Evolutionary conservation across 2,329 filamentous ascomycete species (phyloP), one percentile per base, ranked within the genome.

Genomic region (Acephala macrosclerotiorum): DNA sequence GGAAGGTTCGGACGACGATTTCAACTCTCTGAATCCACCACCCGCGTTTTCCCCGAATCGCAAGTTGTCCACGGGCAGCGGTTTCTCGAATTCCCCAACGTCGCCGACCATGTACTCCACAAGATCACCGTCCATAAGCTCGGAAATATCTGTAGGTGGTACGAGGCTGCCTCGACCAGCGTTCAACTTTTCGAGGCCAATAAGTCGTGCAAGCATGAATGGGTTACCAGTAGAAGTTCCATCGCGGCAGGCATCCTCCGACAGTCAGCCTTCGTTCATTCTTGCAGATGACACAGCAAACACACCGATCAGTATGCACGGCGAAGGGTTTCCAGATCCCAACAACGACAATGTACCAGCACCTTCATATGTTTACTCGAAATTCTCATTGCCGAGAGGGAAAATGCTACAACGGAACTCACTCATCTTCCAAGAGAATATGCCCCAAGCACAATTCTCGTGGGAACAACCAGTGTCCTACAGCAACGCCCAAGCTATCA

Each of bases 131-230:
- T 98, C 96, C 0, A 85, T 93, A 42, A 89, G 89, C 67, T 98
- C 95, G 1, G 93, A 97, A 68, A 87, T 87, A 59, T 97, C 94
- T 1, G 84, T 85, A 53, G 85, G 80, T 57, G 83, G 86, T 14
- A 80, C 78, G 38, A 79, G 82, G 35, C 79, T 94, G 40, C 88
- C 90, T 14, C 87, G 90, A 18, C 91, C 93, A 0, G 88, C 91
- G 0, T 95, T 96, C 80, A 98, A 99, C 79, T 98, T 98, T 77
- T 98, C 96, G 0, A 87, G 96, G 51, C 96, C 96, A 0, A 80
- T 97, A 67, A 97, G 95, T 77, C 85, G 90, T 75, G 86, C 89
- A 66, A 88, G 88, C 67, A 89, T 85, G 14, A 71, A 35, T 66
- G 70, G 71, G 38, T 87, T 87, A 18, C 80, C 84, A 47, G 72